Evolutionary conservation across 2,329 filamentous ascomycete species (phyloP), one percentile per base, ranked within the genome.

Genomic region (Chrysoporthe cubensis): DNA sequence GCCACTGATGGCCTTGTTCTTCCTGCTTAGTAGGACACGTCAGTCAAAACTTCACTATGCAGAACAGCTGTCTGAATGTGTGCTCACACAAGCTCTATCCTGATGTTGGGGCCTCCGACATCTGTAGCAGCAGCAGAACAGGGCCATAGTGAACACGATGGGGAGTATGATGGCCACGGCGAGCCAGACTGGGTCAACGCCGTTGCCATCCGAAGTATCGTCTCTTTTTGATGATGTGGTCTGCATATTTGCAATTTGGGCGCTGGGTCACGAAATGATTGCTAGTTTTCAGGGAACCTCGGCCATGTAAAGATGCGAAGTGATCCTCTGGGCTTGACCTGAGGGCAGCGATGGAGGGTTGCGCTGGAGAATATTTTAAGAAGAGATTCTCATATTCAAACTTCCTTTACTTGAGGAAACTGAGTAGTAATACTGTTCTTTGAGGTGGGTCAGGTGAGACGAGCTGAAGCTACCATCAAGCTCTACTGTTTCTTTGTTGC

Each of bases 141-240:
- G 26, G 34, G 58, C 21, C 2, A 26, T 2, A 1, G 67, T 58
- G 43, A 67, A 5, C 2, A 61, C 1, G 7, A 69, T 16, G 5
- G 67, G 67, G 1, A 69, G 40, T 2, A 67, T 32, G 13, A 67
- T 62, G 26, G 65, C 67, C 18, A 67, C 65, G 7, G 65, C 7
- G 56, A 69, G 34, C 67, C 65, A 69, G 4, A n/a, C 48, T 5
- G 67, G 62, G 9, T 67, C 58, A 14, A 69, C 59, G 4, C 67
- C 50, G 6, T 48, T 65, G 34, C 43, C 32, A 6, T 62, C 57
- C 18, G 65, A 64, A 14, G 50, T 46, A 16, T 48, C 13, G 13
- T 62, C 40, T 14, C 67, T 69, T 52, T 46, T 48, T 11, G 59
- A 9, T 60, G 37, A 14, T 46, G 66, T 40, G 16, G 26, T n/a